phyloP scores from a whole-genome alignment of 331 rosid species.

The Quercus phellos region DNA sequence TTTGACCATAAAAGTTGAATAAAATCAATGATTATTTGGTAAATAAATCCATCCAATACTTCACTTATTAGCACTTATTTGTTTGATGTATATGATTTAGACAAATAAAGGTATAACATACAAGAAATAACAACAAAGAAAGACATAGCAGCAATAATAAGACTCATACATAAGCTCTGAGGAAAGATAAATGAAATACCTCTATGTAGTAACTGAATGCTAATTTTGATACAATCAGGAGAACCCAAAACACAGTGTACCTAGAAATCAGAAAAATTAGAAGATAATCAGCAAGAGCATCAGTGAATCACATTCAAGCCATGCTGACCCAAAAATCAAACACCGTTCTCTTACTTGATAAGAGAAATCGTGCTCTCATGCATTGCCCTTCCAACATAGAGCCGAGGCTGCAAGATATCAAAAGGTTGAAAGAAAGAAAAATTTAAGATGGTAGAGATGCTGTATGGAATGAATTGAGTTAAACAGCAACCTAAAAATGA shows the following conservation, averaged over 20 bases:
- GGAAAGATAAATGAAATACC: conserved; percentile 47
- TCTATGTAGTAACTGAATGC: conserved; percentile 88
- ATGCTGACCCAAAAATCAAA: conserved; percentile 17
- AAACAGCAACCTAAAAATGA: neutral
- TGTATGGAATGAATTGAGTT: neutral
- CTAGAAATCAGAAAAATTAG: conserved; percentile 43
- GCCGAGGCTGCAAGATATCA: conserved; percentile 64
- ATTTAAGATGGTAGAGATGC: neutral
- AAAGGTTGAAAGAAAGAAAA: neutral
- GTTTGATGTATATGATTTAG: no score
- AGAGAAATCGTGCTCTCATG: conserved; percentile 81
- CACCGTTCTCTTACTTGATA: conserved; percentile 51
- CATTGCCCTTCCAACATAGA: conserved; percentile 99
- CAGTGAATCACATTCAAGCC: conserved; percentile 21
- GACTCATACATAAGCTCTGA: neutral
- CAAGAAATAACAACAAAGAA: neutral
- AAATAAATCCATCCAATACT: no score
- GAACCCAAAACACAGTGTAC: conserved; percentile 87
- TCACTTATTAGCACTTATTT: no score
- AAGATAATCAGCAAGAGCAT: conserved; percentile 21
- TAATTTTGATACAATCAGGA: conserved; percentile 68
- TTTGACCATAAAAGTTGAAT: no score
- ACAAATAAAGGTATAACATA: no score
- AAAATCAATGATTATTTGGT: no score
- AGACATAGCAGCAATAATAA: conserved; percentile 11